These are phyloP conservation scores for Neurospora crassa DNA, from an alignment of 2,329 filamentous ascomycete genomes.

Conservation along the genomic window DNA sequence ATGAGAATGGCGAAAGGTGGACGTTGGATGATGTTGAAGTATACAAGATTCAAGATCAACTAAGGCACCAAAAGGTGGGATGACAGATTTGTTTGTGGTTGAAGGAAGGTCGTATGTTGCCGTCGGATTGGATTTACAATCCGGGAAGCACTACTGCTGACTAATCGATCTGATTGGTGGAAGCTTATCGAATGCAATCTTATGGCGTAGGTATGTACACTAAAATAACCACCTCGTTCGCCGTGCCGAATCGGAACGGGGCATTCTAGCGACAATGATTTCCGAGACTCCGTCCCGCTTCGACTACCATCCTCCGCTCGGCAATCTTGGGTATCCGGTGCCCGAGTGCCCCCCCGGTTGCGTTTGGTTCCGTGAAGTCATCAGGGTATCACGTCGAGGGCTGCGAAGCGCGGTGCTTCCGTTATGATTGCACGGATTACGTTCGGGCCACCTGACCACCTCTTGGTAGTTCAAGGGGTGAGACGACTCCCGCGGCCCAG, in stretches of 20 bases:
- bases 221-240: no score
- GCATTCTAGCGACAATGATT: neutral
- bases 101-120: neutral
- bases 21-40: neutral
- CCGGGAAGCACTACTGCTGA: neutral
- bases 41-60: neutral
- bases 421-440: neutral
- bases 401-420: neutral
- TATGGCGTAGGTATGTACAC: neutral
- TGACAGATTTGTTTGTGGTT: neutral
- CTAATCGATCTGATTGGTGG: neutral
- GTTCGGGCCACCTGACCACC: neutral
- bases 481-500: neutral
- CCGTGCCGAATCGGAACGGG: neutral
- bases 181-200: neutral
- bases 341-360: neutral
- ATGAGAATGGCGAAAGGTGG: neutral
- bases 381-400: neutral
- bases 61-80: neutral
- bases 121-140: neutral
- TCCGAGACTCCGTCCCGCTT: neutral
- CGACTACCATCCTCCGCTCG: neutral
- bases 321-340: neutral
- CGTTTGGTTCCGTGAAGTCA: neutral
- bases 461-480: neutral